These are phyloP conservation scores for Eustoma russellianum DNA, from an alignment of 257 asterid genomes.

Conservation along the genomic window DNA sequence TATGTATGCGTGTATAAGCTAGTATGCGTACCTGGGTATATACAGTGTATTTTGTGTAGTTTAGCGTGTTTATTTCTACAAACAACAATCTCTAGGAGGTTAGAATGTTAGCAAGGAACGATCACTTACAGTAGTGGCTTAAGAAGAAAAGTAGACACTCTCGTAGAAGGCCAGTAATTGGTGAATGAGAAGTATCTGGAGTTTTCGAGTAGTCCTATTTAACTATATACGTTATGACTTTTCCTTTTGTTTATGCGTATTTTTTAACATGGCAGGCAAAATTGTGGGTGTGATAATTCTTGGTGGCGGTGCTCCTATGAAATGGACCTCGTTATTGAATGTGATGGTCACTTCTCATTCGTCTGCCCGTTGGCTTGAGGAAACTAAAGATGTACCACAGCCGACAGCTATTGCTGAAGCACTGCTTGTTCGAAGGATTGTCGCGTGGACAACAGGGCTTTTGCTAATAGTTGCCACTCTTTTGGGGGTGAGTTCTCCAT, in stretches of 20 bases:
- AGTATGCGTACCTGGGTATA: too few relatives aligned
- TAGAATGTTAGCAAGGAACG: too few relatives aligned
- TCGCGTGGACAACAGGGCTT: slow-evolving; percentile 94
- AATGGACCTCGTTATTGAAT: slow-evolving; percentile 38
- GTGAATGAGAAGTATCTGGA: too few relatives aligned
- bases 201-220: too few relatives aligned
- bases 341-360: slow-evolving; percentile 37
- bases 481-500: slow-evolving; percentile 56
- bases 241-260: background rate
- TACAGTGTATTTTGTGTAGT: too few relatives aligned
- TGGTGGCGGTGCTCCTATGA: slow-evolving; percentile 25
- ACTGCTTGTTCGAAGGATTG: slow-evolving; percentile 46
- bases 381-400: slow-evolving; percentile 22
- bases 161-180: too few relatives aligned
- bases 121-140: too few relatives aligned
- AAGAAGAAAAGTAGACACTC: too few relatives aligned
- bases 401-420: slow-evolving; percentile 33
- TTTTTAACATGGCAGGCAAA: slow-evolving; percentile 44
- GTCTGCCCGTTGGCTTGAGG: slow-evolving; percentile 67
- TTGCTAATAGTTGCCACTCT: slow-evolving; percentile 75
- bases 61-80: too few relatives aligned
- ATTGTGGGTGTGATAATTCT: slow-evolving; percentile 68
- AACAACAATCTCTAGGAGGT: too few relatives aligned
- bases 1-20: too few relatives aligned
- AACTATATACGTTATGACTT: too few relatives aligned